Evolutionary conservation across 805 yeast genomes (phyloP).

Genomic region (Suhomyces faveliae): DNA sequence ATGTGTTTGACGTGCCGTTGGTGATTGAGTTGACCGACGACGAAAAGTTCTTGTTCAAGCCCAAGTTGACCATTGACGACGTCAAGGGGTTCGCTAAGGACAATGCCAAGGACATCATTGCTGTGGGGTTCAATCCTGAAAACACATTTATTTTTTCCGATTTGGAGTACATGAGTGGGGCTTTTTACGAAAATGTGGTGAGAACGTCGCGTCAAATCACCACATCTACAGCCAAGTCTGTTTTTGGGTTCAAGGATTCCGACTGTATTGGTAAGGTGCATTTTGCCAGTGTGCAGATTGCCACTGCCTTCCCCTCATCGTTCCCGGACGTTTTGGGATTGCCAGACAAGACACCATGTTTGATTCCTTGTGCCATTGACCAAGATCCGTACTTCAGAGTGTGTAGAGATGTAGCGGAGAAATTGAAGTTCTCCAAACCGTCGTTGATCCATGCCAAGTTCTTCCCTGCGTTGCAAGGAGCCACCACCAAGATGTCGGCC

Average conservation of each 20-base stretch:
- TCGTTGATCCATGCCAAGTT: slow-evolving; percentile 90
- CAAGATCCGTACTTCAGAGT: slow-evolving; percentile 98
- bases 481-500: slow-evolving; percentile 96
- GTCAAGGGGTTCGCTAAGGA: slow-evolving; percentile 77
- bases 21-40: slow-evolving; percentile 95
- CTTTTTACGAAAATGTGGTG: slow-evolving; percentile 91
- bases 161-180: slow-evolving; percentile 87
- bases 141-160: slow-evolving; percentile 96
- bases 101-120: slow-evolving; percentile 89
- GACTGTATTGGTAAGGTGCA: slow-evolving; percentile 94
- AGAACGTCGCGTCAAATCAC: slow-evolving; percentile 92
- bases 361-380: slow-evolving; percentile 98
- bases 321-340: slow-evolving; percentile 90
- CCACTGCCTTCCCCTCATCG: slow-evolving; percentile 93
- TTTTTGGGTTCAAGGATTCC: slow-evolving; percentile 92
- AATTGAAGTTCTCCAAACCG: slow-evolving; percentile 86
- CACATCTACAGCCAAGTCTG: slow-evolving; percentile 94
- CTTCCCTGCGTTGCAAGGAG: slow-evolving; percentile 98
- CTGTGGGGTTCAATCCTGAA: slow-evolving; percentile 91
- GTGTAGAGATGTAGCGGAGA: slow-evolving; percentile 95
- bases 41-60: slow-evolving; percentile 94
- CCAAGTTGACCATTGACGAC: slow-evolving; percentile 80
- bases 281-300: slow-evolving; percentile 94
- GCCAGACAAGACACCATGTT: slow-evolving; percentile 87
- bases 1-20: slow-evolving; percentile 93